phyloP scores from a whole-genome alignment of 2,329 filamentous ascomycete genomes.

The Ophiostoma australiae region DNA sequence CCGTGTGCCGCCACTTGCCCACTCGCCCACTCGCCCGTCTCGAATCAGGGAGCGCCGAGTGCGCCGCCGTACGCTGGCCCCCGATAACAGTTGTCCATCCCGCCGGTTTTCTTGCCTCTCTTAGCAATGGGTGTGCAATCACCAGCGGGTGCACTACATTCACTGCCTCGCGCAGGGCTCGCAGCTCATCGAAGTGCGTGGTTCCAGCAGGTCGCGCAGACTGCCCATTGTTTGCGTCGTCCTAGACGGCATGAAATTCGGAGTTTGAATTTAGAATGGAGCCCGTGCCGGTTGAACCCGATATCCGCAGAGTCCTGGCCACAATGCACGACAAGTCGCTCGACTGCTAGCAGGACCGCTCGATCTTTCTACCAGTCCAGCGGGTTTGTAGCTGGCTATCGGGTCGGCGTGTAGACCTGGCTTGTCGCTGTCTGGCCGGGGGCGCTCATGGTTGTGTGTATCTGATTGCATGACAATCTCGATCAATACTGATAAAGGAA shows the following conservation, averaged over 20 bases:
- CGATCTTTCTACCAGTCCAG: background rate
- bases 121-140: background rate
- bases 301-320: background rate
- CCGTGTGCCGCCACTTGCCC: constrained; percentile 25
- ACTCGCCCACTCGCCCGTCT: constrained; percentile 19
- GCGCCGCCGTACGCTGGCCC: constrained; percentile 28
- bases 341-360: background rate
- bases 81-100: constrained; percentile 43
- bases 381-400: constrained; percentile 47
- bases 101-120: too few relatives aligned
- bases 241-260: constrained; percentile 67
- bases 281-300: constrained; percentile 40
- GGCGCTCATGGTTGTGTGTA: too few relatives aligned
- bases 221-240: constrained; percentile 29
- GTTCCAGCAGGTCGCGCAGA: constrained; percentile 43
- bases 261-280: constrained; percentile 35
- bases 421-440: constrained; percentile 60
- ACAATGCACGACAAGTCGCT: background rate
- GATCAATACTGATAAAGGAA: too few relatives aligned
- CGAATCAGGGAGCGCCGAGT: constrained; percentile 28
- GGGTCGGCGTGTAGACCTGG: constrained; percentile 64
- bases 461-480: too few relatives aligned
- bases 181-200: constrained; percentile 69
- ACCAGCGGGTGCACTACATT: constrained; percentile 39
- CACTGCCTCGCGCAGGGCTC: constrained; percentile 42